phyloP scores from a whole-genome alignment of 2,329 filamentous ascomycete genomes.

The Fusarium illudens region DNA sequence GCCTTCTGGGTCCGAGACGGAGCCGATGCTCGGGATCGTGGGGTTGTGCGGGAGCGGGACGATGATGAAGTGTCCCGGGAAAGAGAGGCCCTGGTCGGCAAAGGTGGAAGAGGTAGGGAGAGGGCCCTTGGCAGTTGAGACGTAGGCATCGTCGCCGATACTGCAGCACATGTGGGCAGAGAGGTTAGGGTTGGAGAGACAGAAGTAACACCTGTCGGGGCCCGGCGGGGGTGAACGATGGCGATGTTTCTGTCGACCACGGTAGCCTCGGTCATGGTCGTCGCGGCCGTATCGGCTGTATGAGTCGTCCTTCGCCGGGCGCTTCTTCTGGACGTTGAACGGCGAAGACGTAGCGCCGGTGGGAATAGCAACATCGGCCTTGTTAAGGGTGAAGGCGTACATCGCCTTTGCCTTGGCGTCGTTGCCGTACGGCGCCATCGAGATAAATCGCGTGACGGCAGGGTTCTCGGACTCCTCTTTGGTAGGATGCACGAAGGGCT shows the following conservation, averaged over 20 bases:
- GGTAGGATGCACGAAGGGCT: constrained; percentile 82
- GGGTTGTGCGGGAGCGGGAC: constrained; percentile 86
- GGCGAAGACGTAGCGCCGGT: constrained; percentile 79
- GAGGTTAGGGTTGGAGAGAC: constrained; percentile 84
- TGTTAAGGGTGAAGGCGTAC: constrained; percentile 79
- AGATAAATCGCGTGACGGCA: constrained; percentile 86
- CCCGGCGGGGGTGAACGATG: constrained; percentile 67
- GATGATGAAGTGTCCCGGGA: constrained; percentile 88
- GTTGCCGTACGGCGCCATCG: constrained; percentile 82
- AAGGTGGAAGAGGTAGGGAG: constrained; percentile 78
- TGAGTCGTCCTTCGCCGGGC: constrained; percentile 56
- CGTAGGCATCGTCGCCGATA: constrained; percentile 85
- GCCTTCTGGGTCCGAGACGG: constrained; percentile 58
- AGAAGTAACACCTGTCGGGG: constrained; percentile 92
- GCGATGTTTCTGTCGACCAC: constrained; percentile 57
- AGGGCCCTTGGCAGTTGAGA: constrained; percentile 92
- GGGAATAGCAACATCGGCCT: constrained; percentile 70
- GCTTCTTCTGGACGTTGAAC: constrained; percentile 69
- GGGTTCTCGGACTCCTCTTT: constrained; percentile 58
- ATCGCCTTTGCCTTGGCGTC: constrained; percentile 79
- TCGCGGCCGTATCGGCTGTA: constrained; percentile 64
- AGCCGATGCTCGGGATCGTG: constrained; percentile 73
- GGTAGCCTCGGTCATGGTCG: constrained; percentile 54
- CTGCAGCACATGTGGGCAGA: constrained; percentile 89
- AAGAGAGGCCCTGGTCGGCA: constrained; percentile 68